Base-by-base conservation (phyloP, 169 alveolate genomes). In the Pseudocohnilembus persalinus region DNA sequence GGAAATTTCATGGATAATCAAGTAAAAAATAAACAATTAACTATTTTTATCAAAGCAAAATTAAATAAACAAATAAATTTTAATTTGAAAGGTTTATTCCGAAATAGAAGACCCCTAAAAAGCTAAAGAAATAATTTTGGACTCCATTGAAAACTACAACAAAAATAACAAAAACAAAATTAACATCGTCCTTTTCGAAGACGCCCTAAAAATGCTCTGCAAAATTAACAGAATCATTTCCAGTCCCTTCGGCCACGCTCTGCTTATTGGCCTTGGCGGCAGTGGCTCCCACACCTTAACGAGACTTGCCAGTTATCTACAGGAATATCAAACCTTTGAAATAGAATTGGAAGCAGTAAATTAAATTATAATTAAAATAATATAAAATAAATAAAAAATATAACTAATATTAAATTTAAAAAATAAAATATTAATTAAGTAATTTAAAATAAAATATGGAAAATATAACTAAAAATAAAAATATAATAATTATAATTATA, bases 401-500 rank as follows among this genome's bases (percentile, higher is more conserved):
- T 77, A 95, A 95, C 92, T 92, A 97, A 90, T 96, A 95, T 32
- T 95, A 94, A 92, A 81, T 95, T 30, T 94, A 95, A 91, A n/a
- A 89, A 72, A 85, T 96, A 85, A 94, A 94, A 88, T 83, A 92
- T 85, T 82, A 85, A 27, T 89, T 97, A 1, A 97, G n/a, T n/a
- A n/a, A n/a, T n/a, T n/a, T n/a, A n/a, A n/a, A n/a, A n/a, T n/a
- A n/a, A n/a, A n/a, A n/a, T n/a, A n/a, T n/a, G n/a, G n/a, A n/a
- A n/a, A n/a, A n/a, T n/a, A n/a, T n/a, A n/a, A n/a, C n/a, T n/a
- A n/a, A n/a, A n/a, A n/a, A n/a, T n/a, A n/a, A n/a, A n/a, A n/a
- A n/a, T n/a, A n/a, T n/a, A n/a, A n/a, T n/a, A n/a, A n/a, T n/a
- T n/a, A n/a, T n/a, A n/a, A n/a, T n/a, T n/a, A n/a, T n/a, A n/a